A percentile compares a stretch with the other conserved stretches of the same genome.
phyloP scores from a whole-genome alignment of 2,329 filamentous ascomycete species.

The Trichoderma atroviride region DNA sequence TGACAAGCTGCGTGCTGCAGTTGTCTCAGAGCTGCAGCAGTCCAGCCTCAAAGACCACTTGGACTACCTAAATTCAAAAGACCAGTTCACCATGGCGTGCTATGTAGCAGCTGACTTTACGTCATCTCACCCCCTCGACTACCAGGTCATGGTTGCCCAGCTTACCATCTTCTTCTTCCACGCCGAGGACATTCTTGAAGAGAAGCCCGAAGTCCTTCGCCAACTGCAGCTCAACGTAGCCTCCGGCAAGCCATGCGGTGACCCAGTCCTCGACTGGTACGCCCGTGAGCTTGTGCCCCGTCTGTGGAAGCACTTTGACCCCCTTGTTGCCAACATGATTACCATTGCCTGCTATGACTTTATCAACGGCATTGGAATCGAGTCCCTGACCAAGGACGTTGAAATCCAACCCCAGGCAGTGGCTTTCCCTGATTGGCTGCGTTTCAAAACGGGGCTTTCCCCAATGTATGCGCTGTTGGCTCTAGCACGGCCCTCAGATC shows the following conservation, averaged over 20 bases:
- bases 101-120: neutral
- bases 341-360: neutral
- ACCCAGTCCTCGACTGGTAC: neutral
- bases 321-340: constrained; percentile 1
- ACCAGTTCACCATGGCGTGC: constrained; percentile 1
- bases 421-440: neutral
- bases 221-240: neutral
- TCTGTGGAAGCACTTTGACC: neutral
- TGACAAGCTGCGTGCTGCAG: neutral
- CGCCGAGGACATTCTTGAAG: neutral
- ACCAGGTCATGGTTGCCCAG: neutral
- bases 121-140: neutral
- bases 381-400: neutral
- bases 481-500: neutral
- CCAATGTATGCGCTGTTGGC: neutral
- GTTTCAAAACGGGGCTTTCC: constrained; percentile 2
- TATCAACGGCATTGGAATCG: neutral
- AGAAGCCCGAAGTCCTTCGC: neutral
- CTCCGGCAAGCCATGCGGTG: neutral
- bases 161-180: constrained; percentile 3
- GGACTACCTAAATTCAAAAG: neutral
- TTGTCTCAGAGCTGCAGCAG: neutral
- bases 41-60: neutral
- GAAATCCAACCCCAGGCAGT: neutral
- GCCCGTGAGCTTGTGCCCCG: neutral